phyloP scores from a whole-genome alignment of 2,329 filamentous ascomycete genomes.

The Capronia epimyces region DNA sequence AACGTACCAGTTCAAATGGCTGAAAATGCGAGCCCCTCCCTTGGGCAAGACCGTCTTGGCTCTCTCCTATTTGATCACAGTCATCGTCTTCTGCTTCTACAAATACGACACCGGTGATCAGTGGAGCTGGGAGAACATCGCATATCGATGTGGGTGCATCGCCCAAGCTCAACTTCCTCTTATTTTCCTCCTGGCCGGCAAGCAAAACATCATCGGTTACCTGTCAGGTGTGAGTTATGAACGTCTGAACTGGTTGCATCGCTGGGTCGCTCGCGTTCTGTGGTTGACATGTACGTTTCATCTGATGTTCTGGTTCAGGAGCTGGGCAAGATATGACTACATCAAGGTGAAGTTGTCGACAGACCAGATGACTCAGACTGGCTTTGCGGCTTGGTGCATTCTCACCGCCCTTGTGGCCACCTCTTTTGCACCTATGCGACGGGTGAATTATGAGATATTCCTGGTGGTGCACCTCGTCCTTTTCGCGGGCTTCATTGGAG shows the following conservation, averaged over 20 bases:
- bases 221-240: conserved; percentile 47
- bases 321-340: conserved; percentile 50
- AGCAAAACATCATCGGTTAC: conserved; percentile 50
- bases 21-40: conserved; percentile 34
- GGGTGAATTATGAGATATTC: conserved; percentile 51
- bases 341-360: conserved; percentile 45
- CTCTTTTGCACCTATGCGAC: conserved; percentile 47
- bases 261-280: conserved; percentile 48
- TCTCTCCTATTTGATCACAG: conserved; percentile 27
- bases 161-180: conserved; percentile 51
- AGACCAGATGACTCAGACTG: conserved; percentile 47
- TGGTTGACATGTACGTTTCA: conserved; percentile 52
- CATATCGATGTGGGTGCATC: conserved; percentile 52
- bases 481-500: conserved; percentile 45
- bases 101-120: conserved; percentile 47
- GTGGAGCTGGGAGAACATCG: conserved; percentile 52
- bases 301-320: conserved; percentile 50
- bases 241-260: conserved; percentile 49
- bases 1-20: conserved; percentile 33
- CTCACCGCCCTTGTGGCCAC: conserved; percentile 49
- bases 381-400: conserved; percentile 50
- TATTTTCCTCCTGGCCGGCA: conserved; percentile 52
- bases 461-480: conserved; percentile 51
- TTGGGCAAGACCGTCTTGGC: conserved; percentile 36
- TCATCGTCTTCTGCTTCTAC: conserved; percentile 45